Base-by-base conservation (phyloP, 2,329 filamentous ascomycete genomes). In the Pyrenochaeta sp. region DNA sequence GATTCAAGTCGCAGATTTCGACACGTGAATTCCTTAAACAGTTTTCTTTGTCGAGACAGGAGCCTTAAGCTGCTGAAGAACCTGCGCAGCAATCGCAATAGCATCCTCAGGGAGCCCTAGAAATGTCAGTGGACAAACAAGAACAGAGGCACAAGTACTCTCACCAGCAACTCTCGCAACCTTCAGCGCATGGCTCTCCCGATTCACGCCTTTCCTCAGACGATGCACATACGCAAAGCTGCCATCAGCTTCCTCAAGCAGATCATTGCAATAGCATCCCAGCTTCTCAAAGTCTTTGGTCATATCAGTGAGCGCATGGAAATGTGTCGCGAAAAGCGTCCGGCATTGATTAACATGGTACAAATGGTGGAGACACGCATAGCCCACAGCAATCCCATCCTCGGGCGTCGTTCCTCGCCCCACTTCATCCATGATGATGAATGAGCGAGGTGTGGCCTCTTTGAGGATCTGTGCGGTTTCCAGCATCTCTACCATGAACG, bases 401-500 rank as follows among this genome's bases (percentile, higher is more conserved):
- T 93, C 88, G 0, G 93, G 91, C 14, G 94, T 96, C 0, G 95
- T 99, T 7, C 94, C 94, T 34, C 94, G 82, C 1, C 94, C 94
- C 24, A 99, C 89, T 76, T 99, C 94, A 69, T 99, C 94, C 93
- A 99, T 97, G 69, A 99, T 93, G 48, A 80, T 93, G 61, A 99
- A 95, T 0, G 88, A 94, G 17, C 87, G 81, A 1, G 85, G 74
- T 1, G 93, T 97, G 0, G 94, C 93, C 55, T 89, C 81, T 48
- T 87, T 89, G 38, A 99, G 80, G 39, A 99, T 99, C 18, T 88
- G 81, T 2, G 93, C 92, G 14, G 94, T 96, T 73, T 99, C 94
- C 2, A 96, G 81, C 94, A 99, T 99, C 74, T 99, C 94, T 1
- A 97, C 90, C 94, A 99, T 97, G 72, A 99, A 99, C 0, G 95